Evolutionary conservation across 345 rosid genomes (phyloP).

Genomic region (Eucalyptus leucophloia): DNA sequence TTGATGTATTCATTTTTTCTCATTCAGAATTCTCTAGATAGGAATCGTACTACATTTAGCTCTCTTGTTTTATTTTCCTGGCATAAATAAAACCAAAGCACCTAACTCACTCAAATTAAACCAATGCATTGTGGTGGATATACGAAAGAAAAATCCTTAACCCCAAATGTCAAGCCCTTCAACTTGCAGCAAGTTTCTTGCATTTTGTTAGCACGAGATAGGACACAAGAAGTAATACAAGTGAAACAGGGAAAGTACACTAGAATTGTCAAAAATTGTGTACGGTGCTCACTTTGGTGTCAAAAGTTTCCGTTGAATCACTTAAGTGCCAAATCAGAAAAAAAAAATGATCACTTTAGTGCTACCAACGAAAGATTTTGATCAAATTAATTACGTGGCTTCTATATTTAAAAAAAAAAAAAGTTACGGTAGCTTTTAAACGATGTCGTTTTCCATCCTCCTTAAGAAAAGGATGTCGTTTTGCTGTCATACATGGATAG

Average conservation of each 20-base stretch:
- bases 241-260: too few relatives aligned
- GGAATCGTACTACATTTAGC: background rate
- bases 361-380: fast-evolving
- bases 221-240: background rate
- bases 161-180: background rate
- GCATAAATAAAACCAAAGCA: background rate
- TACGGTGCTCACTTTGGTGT: fast-evolving
- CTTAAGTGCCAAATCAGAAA: too few relatives aligned
- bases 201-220: background rate
- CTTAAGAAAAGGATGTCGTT: too few relatives aligned
- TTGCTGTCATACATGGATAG: fast-evolving
- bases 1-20: too few relatives aligned
- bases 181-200: background rate
- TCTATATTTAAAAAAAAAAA: too few relatives aligned
- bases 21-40: too few relatives aligned
- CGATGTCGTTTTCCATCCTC: too few relatives aligned
- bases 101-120: background rate
- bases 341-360: too few relatives aligned
- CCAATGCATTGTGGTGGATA: background rate
- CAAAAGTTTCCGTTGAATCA: too few relatives aligned
- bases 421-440: too few relatives aligned
- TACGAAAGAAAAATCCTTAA: background rate
- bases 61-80: background rate
- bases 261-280: too few relatives aligned
- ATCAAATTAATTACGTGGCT: too few relatives aligned